Base-by-base conservation (phyloP, 441 rosid species). In the Pelargonium citronellum region DNA sequence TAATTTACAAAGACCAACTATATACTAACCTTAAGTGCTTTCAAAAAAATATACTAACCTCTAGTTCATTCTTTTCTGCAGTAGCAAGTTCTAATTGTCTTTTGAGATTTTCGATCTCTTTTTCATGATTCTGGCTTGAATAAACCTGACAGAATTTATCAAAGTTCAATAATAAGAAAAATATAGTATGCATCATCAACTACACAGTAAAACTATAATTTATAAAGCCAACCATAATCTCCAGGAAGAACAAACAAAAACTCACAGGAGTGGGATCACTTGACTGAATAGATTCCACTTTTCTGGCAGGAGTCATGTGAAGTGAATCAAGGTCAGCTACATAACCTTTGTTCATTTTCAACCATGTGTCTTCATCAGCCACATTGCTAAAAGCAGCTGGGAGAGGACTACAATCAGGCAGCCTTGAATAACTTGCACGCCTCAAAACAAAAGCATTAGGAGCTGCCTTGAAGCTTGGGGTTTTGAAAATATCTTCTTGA, bases 331-430 rank as follows among this genome's bases (percentile, higher is more conserved):
- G 95, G 80, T 93, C 91, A 74, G 90, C 86, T 67, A 83, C 74
- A 73, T 80, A 89, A 65, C 98, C 98, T 70, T 88, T 87, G 80
- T 93, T 93, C 85, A 93, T 83, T 80, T 87, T 86, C 75, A 86
- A 73, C 98, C 97, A 93, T 4, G 95, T 84, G 75, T 93, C 98
- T 83, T 93, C 96, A 78, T 93, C 98, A 46, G 96, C 98, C 43
- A 93, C 86, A 68, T 77, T 81, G 77, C 94, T 87, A 67, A 86
- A 77, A 74, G 86, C 75, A 82, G 87, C 86, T 61, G 91, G 95
- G 80, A 89, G 88, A 11, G 96, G 98, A 79, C 96, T 91, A 72
- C 47, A 89, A 69, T 84, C 96, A 58, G 88, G 78, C 61, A 83
- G 79, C 60, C 78, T 72, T 19, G 88, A 76, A 75, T 87, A 84